These are phyloP conservation scores for Hyparrhenia diplandra DNA, from an alignment of 176 grass and related monocot genomes.

Conservation along the genomic window DNA sequence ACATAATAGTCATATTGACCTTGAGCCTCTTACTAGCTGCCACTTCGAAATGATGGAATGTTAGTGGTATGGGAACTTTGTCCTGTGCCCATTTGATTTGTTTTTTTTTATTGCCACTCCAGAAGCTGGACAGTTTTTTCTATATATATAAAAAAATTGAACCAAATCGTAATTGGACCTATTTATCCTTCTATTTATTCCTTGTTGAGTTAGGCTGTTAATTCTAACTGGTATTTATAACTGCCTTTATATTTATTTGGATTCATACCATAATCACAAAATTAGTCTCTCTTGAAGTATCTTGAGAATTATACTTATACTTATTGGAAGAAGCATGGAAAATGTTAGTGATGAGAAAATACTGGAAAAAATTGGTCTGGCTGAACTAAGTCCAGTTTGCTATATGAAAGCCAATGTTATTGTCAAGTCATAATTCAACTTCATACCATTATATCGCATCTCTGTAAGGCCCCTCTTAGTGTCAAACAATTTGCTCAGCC, in stretches of 20 bases:
- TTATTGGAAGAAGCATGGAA: background rate
- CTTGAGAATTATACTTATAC: background rate
- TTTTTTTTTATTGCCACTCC: background rate
- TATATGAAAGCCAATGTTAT: background rate
- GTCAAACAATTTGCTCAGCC: too few species aligned
- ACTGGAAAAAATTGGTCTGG: background rate
- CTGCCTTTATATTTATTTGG: background rate
- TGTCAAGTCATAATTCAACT: background rate
- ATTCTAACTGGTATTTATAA: background rate
- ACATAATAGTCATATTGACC: constrained; percentile 13
- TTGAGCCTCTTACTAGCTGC: background rate
- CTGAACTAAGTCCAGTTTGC: background rate
- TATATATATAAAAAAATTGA: too few species aligned
- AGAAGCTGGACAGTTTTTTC: background rate
- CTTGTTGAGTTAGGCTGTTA: background rate
- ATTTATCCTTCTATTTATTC: background rate
- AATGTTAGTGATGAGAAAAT: background rate
- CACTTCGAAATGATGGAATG: background rate
- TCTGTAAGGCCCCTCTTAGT: background rate
- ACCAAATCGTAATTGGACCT: background rate
- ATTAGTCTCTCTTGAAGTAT: background rate
- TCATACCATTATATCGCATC: background rate
- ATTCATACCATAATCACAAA: background rate
- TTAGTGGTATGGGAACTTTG: background rate
- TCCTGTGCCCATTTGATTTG: background rate